Base-by-base conservation (phyloP, 139 green algal genomes). In the Edaphochlamys debaryana region DNA sequence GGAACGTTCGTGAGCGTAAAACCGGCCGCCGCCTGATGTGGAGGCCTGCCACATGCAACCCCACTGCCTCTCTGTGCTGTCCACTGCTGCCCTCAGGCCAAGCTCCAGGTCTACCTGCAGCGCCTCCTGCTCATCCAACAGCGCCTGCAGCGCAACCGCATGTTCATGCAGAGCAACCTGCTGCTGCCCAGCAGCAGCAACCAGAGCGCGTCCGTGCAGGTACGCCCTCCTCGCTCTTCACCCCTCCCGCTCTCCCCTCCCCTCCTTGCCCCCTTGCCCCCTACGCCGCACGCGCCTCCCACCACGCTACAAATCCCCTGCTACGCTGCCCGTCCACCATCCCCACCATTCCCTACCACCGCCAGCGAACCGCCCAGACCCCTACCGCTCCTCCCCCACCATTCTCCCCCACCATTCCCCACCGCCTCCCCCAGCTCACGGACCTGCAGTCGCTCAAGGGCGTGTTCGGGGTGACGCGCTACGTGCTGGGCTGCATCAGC, bases 401-500 rank as follows among this genome's bases (percentile, higher is more conserved):
- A 29, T 37, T 34, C 48, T 29, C 30, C n/a, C 30, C 72, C n/a
- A 19, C 15, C 41, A 5, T 5, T 11, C 45, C 67, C 27, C 67
- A 0, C 11, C 15, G 5, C 52, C 30, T 50, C 9, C 56, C 50
- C 8, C 80, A 96, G 90, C 86, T 98, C 52, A 95, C 91, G 11
- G 94, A 98, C 85, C 80, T 98, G 13, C 94, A 94, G 71, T 91
- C 93, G 15, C 87, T 98, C 52, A 92, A 95, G 79, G 94, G 94
- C 13, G 42, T 87, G 56, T 84, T 93, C 60, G 92, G 91, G 0
- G 69, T 93, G 82, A 82, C 58, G 19, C 85, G 88, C 17, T 92
- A 90, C 54, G 90, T 98, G 62, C 88, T 97, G 86, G 96, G 96
- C 36, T 94, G 91, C 86, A 93, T 99, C 52, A 91, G 85, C 13